Evolutionary conservation across 345 rosid species (phyloP), one percentile per base, ranked within the genome.

Genomic region (Erodium maritimum): DNA sequence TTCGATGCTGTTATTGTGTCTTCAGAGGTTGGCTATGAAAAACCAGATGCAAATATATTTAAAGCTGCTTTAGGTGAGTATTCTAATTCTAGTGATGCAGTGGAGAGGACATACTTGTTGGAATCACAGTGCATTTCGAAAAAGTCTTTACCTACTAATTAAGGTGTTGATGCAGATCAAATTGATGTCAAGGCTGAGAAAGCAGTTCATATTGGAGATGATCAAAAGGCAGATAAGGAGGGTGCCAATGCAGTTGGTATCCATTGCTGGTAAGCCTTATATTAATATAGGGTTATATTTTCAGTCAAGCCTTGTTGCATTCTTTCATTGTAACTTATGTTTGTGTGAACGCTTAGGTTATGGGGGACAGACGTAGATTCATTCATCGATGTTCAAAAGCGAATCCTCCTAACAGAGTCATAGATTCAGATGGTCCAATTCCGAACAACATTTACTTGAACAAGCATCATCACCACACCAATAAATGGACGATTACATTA

Each of bases 1-100:
- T 88, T 88, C 55, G 94, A 85, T 69, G 86, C 95, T 70, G 72
- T 88, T 55, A 67, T 88, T 58, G 74, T 91, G 70, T 91, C 95
- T 53, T 79, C 97, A 2, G 96, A 88, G 74, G 87, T 81, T 22
- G 88, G 91, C 73, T 82, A 63, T 60, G 97, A 91, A 67, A 91
- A 91, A 69, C 95, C 95, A 18, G 85, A 86, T 75, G 73, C 75
- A 54, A 77, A 71, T 62, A 87, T 85, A 75, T 90, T 85, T 62
- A 69, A 75, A 69, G 73, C 79, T 50, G 91, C 97, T 37, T 75
- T 80, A 79, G 96, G 97, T 87, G 70, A 34, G 71, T 54, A 23
- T 51, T 24, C 19, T 52, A 55, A 62, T 55, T 21, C 46, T 7
- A 25, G 14, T 4, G 46, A 5, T 37, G 4, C 46, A 5, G 10